Conservation (phyloP, 2,329 filamentous ascomycete genomes). For the Elsinoe australis region DNA sequence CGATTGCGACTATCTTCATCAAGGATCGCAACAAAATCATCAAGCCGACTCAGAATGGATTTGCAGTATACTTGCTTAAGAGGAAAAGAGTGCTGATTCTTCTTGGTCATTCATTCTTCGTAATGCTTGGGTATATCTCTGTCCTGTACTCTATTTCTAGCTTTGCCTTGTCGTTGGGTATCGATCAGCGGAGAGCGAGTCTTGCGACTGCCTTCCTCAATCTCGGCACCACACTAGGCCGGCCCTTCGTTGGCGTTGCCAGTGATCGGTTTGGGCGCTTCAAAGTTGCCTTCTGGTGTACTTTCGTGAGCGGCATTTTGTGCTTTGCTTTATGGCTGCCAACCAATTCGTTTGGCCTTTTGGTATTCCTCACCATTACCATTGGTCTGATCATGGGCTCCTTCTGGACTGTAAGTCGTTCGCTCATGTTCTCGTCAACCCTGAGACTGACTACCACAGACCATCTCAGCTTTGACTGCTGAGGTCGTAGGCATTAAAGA, state of each 20-base stretch:
- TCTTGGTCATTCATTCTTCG: slow-evolving; percentile 38
- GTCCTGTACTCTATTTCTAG: slow-evolving; percentile 43
- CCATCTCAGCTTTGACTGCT: slow-evolving; percentile 35
- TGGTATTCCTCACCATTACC: slow-evolving; percentile 39
- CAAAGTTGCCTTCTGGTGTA: slow-evolving; percentile 35
- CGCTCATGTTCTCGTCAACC: no score
- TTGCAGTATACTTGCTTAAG: slow-evolving; percentile 32
- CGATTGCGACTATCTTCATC: slow-evolving; percentile 28
- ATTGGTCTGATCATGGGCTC: slow-evolving; percentile 41
- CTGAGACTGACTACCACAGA: no score
- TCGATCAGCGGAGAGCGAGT: slow-evolving; percentile 35
- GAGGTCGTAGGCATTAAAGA: slow-evolving; percentile 37
- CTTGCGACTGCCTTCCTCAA: slow-evolving; percentile 40
- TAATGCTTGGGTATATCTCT: slow-evolving; percentile 43
- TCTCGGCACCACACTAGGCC: slow-evolving; percentile 41
- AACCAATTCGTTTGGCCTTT: slow-evolving; percentile 36
- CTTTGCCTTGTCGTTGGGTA: slow-evolving; percentile 39
- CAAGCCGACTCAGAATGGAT: slow-evolving; percentile 30
- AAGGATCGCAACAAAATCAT: slow-evolving; percentile 32
- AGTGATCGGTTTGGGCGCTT: slow-evolving; percentile 42
- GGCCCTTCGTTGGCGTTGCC: slow-evolving; percentile 40
- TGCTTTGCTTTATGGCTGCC: slow-evolving; percentile 43
- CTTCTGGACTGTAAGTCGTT: no score
- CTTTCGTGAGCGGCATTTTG: slow-evolving; percentile 34
- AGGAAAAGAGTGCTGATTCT: slow-evolving; percentile 33